These are phyloP conservation scores for Polyporus tsugae DNA, from an alignment of 1,284 basidiomycete species.

Conservation along the genomic window DNA sequence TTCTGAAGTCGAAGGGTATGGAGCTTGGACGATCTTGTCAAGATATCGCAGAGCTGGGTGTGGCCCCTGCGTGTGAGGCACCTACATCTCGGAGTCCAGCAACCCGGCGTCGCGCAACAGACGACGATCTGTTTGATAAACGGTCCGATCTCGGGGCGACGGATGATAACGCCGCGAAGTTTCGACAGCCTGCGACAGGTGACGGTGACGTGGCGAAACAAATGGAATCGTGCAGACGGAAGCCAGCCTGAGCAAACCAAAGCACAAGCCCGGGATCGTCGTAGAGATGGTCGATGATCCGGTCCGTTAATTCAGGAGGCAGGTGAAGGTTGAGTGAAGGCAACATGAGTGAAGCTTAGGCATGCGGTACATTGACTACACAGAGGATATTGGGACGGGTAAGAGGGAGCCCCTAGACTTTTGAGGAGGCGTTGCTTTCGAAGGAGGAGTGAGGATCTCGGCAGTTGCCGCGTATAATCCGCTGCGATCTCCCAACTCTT, in stretches of 20 bases:
- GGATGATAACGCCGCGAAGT: background rate
- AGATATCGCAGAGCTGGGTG: background rate
- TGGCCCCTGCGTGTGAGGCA: background rate
- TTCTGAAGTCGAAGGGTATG: background rate
- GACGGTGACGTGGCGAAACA: background rate
- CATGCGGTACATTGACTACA: too few relatives aligned
- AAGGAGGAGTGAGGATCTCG: too few relatives aligned
- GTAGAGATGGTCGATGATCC: constrained; percentile 6
- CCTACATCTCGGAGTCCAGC: background rate
- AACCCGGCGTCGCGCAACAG: background rate
- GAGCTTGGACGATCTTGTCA: background rate
- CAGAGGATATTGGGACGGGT: too few relatives aligned
- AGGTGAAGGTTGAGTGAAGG: background rate
- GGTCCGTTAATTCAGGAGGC: background rate
- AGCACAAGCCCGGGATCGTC: background rate
- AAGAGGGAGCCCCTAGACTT: too few relatives aligned
- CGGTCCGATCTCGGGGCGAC: background rate
- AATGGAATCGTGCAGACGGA: background rate
- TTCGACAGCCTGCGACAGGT: background rate
- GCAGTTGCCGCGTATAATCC: background rate
- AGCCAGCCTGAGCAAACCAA: constrained; percentile 4
- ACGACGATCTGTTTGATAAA: background rate
- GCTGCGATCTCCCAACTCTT: too few relatives aligned
- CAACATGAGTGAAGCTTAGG: background rate
- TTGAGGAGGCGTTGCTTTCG: too few relatives aligned